Conservation (phyloP, 108 stramenopile species). For the Aurantiochytrium sp. region DNA sequence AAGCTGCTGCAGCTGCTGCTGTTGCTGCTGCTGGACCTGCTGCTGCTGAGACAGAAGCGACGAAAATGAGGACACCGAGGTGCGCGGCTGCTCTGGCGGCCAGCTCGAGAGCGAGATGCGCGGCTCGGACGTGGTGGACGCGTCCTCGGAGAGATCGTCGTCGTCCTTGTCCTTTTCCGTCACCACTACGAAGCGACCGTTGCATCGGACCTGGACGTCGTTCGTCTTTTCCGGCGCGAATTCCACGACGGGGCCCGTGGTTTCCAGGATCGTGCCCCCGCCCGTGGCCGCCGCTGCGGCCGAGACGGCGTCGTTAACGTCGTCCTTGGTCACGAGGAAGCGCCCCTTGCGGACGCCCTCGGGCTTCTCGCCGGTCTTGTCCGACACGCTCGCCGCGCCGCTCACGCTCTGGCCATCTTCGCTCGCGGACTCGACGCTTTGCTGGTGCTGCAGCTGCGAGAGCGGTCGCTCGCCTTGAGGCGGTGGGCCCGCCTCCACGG, state of each 20-base stretch:
- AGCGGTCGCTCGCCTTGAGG: not conserved
- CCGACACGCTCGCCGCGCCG: not conserved
- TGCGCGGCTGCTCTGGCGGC: not conserved
- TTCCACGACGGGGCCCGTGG: not conserved
- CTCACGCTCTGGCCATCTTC: not conserved
- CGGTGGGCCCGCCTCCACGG: not conserved
- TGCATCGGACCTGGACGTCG: not conserved
- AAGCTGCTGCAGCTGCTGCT: too few relatives aligned
- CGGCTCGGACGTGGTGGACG: not conserved
- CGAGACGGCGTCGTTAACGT: not conserved
- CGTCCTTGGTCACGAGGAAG: constrained; percentile 4
- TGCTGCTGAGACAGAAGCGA: not conserved
- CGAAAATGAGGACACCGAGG: not conserved
- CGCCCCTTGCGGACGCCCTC: not conserved
- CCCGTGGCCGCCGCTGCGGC: not conserved
- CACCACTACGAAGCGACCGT: not conserved
- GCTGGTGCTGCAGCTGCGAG: not conserved
- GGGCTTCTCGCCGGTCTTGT: not conserved
- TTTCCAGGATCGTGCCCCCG: not conserved
- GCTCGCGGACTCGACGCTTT: not conserved
- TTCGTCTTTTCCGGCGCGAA: not conserved
- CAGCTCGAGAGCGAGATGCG: not conserved
- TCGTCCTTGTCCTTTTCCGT: constrained; percentile 15
- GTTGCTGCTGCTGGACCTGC: not conserved
- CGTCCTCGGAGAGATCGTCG: not conserved